Base-by-base conservation (phyloP, 192 early-diverging fungal species). In the Coemansia sp. region DNA sequence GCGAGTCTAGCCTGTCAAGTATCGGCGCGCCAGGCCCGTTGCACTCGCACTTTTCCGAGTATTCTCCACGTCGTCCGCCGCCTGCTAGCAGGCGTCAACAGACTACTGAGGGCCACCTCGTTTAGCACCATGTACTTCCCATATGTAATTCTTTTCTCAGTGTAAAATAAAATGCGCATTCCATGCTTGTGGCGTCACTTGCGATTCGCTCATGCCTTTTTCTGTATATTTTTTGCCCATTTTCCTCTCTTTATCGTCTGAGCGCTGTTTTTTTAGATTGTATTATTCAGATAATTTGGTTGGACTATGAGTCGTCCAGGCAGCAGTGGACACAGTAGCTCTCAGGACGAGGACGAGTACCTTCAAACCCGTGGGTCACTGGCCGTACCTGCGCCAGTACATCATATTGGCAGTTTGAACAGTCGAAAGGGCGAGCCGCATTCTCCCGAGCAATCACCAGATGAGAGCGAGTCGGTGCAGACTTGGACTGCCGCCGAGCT, bases 401-500 rank as follows among this genome's bases (percentile, higher is more conserved):
- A 47, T 15, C 20, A 37, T 24, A 21, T 15, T 28, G 24, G 24
- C 15, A 17, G 26, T 14, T 6, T 14, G 20, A 11, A 7, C 50
- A 52, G 54, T 7, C 37, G 51, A 49, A 65, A 47, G 24, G 44
- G 24, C 21, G 66, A 68, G 36, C 36, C 2, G 40, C 40, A 42
- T 42, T 42, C 40, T 11, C 14, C 40, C 34, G 56, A 42, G 40
- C 40, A 42, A 0, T 24, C 38, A 47, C 44, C 25, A 17, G 68
- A 70, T 21, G 56, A 56, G 31, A 44, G 47, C 57, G 54, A 54
- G 58, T 17, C n/a, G 58, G 38, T 47, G 37, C 71, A 66, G 49
- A 60, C 66, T 11, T 79, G 76, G 76, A 70, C 77, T n/a, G 60
- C 67, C 21, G 77, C 51, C 3, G 71, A 80, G 71, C 71, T 80